A percentile compares a stretch with the other conserved stretches of the same genome.
phyloP scores from a whole-genome alignment of 805 yeast species.

The Wickerhamomyces pijperi region DNA sequence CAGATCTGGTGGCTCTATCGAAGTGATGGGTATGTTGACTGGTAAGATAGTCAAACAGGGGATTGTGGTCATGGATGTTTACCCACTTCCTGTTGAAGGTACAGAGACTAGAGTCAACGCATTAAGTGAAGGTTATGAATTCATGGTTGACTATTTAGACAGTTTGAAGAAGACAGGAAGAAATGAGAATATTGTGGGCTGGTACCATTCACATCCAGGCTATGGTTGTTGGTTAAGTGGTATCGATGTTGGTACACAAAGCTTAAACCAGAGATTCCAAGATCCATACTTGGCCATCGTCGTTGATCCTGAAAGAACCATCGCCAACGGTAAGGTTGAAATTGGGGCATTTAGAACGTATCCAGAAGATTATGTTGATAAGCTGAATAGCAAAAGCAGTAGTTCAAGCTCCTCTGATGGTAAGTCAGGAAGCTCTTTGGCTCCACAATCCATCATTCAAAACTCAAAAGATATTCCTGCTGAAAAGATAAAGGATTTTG shows the following conservation, averaged over 20 bases:
- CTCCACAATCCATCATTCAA: not conserved
- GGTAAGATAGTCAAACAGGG: constrained; percentile 52
- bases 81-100: constrained; percentile 87
- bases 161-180: constrained; percentile 37
- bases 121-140: constrained; percentile 86
- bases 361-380: constrained; percentile 21
- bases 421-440: constrained; percentile 1
- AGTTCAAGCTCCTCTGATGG: constrained; percentile 1
- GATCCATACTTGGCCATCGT: constrained; percentile 89
- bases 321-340: constrained; percentile 53
- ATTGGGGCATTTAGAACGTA: constrained; percentile 85
- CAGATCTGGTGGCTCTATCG: constrained; percentile 73
- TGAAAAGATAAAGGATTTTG: constrained; percentile 51
- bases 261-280: constrained; percentile 74
- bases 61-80: constrained; percentile 69
- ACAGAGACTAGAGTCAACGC: constrained; percentile 96
- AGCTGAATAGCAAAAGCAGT: constrained; percentile 3
- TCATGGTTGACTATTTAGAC: constrained; percentile 77
- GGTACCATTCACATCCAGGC: constrained; percentile 99
- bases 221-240: constrained; percentile 95
- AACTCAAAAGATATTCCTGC: constrained; percentile 26
- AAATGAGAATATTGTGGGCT: constrained; percentile 77
- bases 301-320: constrained; percentile 69
- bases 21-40: constrained; percentile 90
- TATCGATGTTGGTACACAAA: constrained; percentile 85